Evolutionary conservation across 306 rosid genomes (phyloP), one percentile per base, ranked within the genome.

Genomic region (Oxytropis ochrocephala): DNA sequence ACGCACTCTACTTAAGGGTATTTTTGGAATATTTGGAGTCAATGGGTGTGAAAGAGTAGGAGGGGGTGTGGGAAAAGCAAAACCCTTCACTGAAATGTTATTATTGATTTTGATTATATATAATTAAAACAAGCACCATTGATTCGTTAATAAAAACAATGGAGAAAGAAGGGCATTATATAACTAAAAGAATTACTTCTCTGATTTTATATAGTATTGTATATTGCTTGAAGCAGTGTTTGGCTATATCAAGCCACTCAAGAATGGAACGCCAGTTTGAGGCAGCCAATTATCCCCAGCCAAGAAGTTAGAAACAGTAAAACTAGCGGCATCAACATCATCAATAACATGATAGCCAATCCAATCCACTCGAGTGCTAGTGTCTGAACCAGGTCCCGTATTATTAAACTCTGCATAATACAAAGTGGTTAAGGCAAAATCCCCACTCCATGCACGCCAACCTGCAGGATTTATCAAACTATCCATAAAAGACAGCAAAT

Each of bases 341-440:
- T 77, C 64, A 19, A 89, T 85, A 70, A 85, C 67, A 54, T 85
- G 94, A 67, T 78, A 89, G 0, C 96, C 91, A 0, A 42, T 5
- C 97, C 96, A 91, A 0, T 38, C 60, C 11, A 89, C 96, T 64
- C 96, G 74, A 13, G 32, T 67, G 0, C 53, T 1, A 0, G 87
- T 85, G 64, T 69, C n/a, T 6, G 97, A 87, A 47, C 89, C 90
- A 3, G 85, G 82, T 7, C 96, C 97, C 0, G 78, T 80, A 57
- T 91, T 91, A 17, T 77, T 74, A 55, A 44, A 84, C 82, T 91
- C 97, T 0, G 86, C 92, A 51, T 88, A 91, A 68, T 77, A 91
- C 73, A 76, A 78, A 0, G 95, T 84, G 44, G 17, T 81, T 0
- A 88, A 61, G 0, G 97, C 92, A 72, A 86, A 91, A 24, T 64